Evolutionary conservation across 805 yeast species (phyloP), one percentile per base, ranked within the genome.

Genomic region (Sungouiozyma intestinalis): DNA sequence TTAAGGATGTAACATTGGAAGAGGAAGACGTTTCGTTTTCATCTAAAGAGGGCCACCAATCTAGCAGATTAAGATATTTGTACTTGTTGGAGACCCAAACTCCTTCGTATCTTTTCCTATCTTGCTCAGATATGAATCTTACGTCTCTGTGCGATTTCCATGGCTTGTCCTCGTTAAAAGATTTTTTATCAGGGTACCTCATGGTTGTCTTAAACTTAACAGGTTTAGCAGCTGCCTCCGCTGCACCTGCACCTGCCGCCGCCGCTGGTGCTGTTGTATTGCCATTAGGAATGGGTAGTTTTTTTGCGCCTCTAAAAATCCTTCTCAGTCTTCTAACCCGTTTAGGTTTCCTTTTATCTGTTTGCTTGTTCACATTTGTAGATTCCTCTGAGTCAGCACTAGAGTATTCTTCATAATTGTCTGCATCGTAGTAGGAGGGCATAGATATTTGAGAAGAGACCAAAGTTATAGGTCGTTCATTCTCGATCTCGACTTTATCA

Each of bases 61-160:
- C 56, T 11, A 62, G 48, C 17, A 59, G 38, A 32, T 67, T 68
- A 49, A 80, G 58, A 52, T 81, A 80, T 3, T 65, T 54, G 2
- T 92, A 94, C 48, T 76, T 77, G 57, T 92, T 92, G 29, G 95
- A 78, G 0, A 82, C 94, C 95, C 95, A 92, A 14, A 92, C 74
- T 19, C 94, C 94, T 60, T 88, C 97, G 60, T 90, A 92, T 33
- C 97, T 64, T 57, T 87, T 87, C 45, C 85, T 71, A 58, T 92
- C 97, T 36, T 67, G 72, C 36, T 74, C 78, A 1, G 74, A 68
- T n/a, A 70, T 64, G 34, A 66, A 58, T 48, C 67, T 57, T 4
- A 78, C 67, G 45, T 77, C 83, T 24, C 67, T 68, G 61, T 86
- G 97, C 53, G 81, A 79, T 53, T 88, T 87, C 96, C 97, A 87